These are phyloP conservation scores for Saccharomycopsis fermentans DNA, from an alignment of 805 yeast genomes.

Conservation along the genomic window DNA sequence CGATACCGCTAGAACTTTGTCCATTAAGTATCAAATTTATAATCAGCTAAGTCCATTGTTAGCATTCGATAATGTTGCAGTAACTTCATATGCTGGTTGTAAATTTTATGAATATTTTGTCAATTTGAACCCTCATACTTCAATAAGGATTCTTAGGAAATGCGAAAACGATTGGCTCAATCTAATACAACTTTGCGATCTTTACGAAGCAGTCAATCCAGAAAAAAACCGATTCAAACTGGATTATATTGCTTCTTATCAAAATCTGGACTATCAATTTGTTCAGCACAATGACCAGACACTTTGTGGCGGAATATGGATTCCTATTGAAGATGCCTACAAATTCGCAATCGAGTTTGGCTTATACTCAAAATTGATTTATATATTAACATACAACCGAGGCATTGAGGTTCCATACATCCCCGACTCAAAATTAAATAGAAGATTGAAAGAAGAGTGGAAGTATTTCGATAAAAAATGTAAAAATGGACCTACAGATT, in stretches of 20 bases:
- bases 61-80: constrained; percentile 22
- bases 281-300: constrained; percentile 20
- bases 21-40: constrained; percentile 17
- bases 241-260: not conserved
- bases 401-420: not conserved
- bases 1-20: constrained; percentile 21
- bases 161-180: constrained; percentile 17
- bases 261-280: constrained; percentile 1
- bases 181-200: constrained; percentile 21
- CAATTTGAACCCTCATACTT: constrained; percentile 14
- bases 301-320: constrained; percentile 26
- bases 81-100: constrained; percentile 21
- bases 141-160: constrained; percentile 23
- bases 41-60: constrained; percentile 20
- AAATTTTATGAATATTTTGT: constrained; percentile 23
- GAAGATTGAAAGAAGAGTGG: not conserved
- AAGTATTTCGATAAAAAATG: not conserved
- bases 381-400: not conserved
- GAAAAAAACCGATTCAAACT: not conserved
- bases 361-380: not conserved
- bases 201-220: constrained; percentile 18
- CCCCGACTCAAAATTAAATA: not conserved
- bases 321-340: constrained; percentile 16
- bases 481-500: not conserved
- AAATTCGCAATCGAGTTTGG: constrained; percentile 20